A percentile compares a stretch with the other conserved stretches of the same genome.
phyloP scores from a whole-genome alignment of 257 asterid species.

The Rubia yunnanensis region DNA sequence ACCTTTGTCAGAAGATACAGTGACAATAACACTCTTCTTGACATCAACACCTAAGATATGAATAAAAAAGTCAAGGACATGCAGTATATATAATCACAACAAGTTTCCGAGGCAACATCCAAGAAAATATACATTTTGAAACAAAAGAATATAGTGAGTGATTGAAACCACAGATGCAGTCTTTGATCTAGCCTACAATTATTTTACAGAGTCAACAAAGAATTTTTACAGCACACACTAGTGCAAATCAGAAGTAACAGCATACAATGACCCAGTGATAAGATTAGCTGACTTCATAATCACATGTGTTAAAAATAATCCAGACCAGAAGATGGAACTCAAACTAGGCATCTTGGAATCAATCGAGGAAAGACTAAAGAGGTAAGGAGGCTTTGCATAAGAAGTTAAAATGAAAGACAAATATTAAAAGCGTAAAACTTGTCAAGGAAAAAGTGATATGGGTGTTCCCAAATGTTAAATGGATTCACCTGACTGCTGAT shows the following conservation, averaged over 20 bases:
- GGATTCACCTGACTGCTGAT: not conserved
- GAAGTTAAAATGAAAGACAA: not conserved
- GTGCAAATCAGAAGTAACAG: not conserved
- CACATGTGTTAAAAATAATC: not conserved
- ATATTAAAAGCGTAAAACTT: not conserved
- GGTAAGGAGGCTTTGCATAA: too few relatives aligned
- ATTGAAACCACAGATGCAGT: not conserved
- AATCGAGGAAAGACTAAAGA: not conserved
- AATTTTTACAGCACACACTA: not conserved
- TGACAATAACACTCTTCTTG: slow-evolving; percentile 79
- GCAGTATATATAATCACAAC: not conserved
- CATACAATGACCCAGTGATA: not conserved
- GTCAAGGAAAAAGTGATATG: not conserved
- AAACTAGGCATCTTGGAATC: not conserved
- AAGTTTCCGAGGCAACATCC: not conserved
- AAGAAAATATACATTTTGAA: not conserved
- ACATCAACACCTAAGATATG: slow-evolving; percentile 69
- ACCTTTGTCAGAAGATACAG: slow-evolving; percentile 91
- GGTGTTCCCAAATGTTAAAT: not conserved
- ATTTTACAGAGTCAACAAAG: not conserved
- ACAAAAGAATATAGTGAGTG: not conserved
- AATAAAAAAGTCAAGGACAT: slow-evolving; percentile 1
- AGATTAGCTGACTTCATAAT: not conserved
- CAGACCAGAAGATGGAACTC: not conserved
- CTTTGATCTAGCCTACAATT: not conserved